phyloP scores from a whole-genome alignment of 1,284 basidiomycete species.

The Marasmius oreades region DNA sequence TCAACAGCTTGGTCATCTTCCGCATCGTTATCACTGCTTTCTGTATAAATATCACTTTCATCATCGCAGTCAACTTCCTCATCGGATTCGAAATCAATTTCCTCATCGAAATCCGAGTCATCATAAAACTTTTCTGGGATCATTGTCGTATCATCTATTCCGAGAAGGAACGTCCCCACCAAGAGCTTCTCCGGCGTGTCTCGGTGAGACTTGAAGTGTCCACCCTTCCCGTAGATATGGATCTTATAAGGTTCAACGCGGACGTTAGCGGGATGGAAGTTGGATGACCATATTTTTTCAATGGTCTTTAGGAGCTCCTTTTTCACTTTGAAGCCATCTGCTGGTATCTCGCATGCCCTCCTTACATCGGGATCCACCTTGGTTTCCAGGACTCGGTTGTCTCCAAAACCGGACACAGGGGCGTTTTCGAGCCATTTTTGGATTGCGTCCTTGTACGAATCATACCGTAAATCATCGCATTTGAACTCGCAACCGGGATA shows the following conservation, averaged over 20 bases:
- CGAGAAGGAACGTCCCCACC: slow-evolving; percentile 29
- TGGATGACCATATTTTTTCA: slow-evolving; percentile 16
- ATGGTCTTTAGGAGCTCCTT: slow-evolving; percentile 19
- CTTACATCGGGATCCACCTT: slow-evolving; percentile 21
- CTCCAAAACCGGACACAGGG: slow-evolving; percentile 21
- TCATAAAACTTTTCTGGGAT: no score
- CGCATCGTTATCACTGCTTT: no score
- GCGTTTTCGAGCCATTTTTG: slow-evolving; percentile 18
- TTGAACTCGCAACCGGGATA: slow-evolving; percentile 18
- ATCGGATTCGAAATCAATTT: no score
- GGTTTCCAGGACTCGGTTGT: slow-evolving; percentile 19
- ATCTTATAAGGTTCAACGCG: slow-evolving; percentile 30
- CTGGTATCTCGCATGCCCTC: slow-evolving; percentile 25
- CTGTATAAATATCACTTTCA: no score
- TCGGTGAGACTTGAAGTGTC: slow-evolving; percentile 26
- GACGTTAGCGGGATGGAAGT: slow-evolving; percentile 21
- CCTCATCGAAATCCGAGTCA: no score
- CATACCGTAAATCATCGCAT: background rate
- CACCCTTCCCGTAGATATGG: slow-evolving; percentile 26
- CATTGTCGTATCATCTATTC: slow-evolving; percentile 22
- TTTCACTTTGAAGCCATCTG: slow-evolving; percentile 22
- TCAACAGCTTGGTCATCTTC: no score
- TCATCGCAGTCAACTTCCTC: no score
- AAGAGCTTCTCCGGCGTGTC: slow-evolving; percentile 26
- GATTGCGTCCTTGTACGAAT: background rate